Evolutionary conservation across 177 flowering plant genomes (phyloP).

Genomic region (Vitis hybrid): DNA sequence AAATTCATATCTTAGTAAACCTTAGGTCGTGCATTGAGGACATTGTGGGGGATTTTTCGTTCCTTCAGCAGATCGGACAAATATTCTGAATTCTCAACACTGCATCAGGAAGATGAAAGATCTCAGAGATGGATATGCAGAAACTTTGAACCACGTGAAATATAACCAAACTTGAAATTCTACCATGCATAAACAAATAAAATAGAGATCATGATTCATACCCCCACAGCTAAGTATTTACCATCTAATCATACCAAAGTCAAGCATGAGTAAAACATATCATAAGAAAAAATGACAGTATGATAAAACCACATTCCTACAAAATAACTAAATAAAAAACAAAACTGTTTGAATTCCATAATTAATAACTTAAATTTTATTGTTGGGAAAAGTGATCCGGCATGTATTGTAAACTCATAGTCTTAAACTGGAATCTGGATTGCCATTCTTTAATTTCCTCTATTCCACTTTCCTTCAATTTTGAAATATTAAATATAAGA

Average conservation of each 20-base stretch:
- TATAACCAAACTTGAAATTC: background rate
- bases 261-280: background rate
- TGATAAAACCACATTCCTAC: no score
- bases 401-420: background rate
- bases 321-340: background rate
- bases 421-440: background rate
- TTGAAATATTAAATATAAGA: no score
- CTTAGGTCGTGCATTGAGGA: conserved; percentile 97
- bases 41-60: conserved; percentile 80
- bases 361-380: background rate
- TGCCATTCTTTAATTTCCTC: background rate
- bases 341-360: background rate
- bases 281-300: background rate
- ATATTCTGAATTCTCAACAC: conserved; percentile 95
- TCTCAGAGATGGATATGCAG: background rate
- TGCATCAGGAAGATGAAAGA: conserved; percentile 39
- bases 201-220: no score
- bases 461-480: background rate
- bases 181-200: background rate
- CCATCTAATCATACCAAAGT: background rate
- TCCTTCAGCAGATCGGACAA: conserved; percentile 73
- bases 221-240: no score
- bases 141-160: background rate
- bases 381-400: background rate
- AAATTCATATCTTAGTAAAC: conserved; percentile 26